Evolutionary conservation across 805 yeast species (phyloP).

Genomic region (Komagataella phaffii): DNA sequence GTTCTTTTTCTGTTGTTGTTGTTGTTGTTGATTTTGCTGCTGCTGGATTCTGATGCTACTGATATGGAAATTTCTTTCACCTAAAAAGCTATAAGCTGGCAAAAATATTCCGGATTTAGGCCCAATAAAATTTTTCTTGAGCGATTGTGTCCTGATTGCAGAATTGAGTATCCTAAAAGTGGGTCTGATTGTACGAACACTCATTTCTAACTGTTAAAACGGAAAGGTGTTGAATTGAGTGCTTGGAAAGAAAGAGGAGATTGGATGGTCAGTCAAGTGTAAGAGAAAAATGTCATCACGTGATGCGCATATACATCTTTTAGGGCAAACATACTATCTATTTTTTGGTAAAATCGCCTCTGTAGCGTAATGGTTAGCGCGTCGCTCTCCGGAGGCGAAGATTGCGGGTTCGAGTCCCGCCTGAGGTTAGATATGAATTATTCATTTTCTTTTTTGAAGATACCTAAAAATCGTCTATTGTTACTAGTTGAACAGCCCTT

Average conservation of each 20-base stretch:
- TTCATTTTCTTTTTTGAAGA: slow-evolving; percentile 2
- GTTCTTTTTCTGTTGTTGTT: background rate
- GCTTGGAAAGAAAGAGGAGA: background rate
- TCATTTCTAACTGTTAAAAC: background rate
- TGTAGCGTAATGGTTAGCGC: slow-evolving; percentile 71
- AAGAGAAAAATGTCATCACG: background rate
- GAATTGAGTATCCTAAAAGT: background rate
- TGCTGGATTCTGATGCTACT: slow-evolving; percentile 1
- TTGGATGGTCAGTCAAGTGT: background rate
- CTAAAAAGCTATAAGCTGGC: background rate
- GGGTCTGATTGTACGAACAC: background rate
- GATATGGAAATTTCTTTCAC: background rate
- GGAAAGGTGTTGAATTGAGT: background rate
- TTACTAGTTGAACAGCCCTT: background rate
- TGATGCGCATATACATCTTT: background rate
- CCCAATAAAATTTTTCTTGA: background rate
- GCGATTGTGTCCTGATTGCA: background rate
- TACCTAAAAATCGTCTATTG: background rate
- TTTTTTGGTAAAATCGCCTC: slow-evolving; percentile 23
- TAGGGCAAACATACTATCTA: background rate
- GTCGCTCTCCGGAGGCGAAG: slow-evolving; percentile 59
- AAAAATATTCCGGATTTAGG: background rate
- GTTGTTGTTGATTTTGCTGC: background rate
- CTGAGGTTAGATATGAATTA: slow-evolving; percentile 27
- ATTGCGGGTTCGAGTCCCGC: slow-evolving; percentile 77